Base-by-base conservation (phyloP, 2,329 filamentous ascomycete species). In the Sarocladiaceae sp. region DNA sequence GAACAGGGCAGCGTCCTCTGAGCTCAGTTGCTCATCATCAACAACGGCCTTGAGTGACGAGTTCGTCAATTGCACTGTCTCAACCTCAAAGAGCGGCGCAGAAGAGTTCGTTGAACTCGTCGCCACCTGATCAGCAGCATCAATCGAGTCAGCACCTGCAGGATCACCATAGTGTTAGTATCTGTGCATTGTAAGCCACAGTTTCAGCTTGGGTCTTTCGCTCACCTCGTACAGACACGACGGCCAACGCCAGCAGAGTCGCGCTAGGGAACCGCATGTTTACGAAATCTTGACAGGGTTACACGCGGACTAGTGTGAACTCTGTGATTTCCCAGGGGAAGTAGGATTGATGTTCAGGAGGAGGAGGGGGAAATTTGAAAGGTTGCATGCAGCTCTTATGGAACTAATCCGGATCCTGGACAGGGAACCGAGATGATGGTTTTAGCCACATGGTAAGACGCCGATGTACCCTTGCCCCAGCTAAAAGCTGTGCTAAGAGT, bases 21-120 rank as follows among this genome's bases (percentile, higher is more conserved):
- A 11, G 23, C 29, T 47, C 6, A 47, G 42, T 25, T 47, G 22
- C 7, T 47, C 29, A n/a, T 11, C n/a, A 8, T 47, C 42, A 47
- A 47, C 42, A 15, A 29, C 42, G 13, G 20, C 6, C 23, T 47
- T 22, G 13, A 47, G 42, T 8, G 42, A 47, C 11, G n/a, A 5
- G 23, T 47, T 47, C 22, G 42, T 47, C 26, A 47, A 29, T 17
- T 47, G 42, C 4, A 47, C 26, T 4, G 42, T 47, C 42, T 47
- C 42, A 15, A 25, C 23, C 11, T 47, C 22, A 18, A 47, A 47
- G 42, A 28, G 26, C 26, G 7, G 42, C 3, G 42, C 22, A 18
- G 22, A 28, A 4, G 22, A 26, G n/a, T 17, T 47, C 22, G 22
- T 47, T 8, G n/a, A 17, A 13, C 4, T n/a, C 4, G 42, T 23